Conservation (phyloP, 306 rosid genomes). For the Cercis canadensis region DNA sequence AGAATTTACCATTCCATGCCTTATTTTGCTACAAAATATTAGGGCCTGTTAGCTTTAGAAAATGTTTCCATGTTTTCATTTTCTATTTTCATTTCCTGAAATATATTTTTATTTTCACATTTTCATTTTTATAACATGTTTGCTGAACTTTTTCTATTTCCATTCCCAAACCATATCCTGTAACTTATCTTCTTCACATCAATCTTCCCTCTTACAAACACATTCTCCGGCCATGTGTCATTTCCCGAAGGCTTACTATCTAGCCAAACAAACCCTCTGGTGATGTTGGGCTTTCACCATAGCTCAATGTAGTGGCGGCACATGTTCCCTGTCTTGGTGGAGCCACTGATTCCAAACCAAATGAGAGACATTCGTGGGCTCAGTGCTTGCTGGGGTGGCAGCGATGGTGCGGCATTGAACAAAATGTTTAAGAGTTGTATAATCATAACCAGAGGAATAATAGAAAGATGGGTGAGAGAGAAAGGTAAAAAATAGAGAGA, state of each 20-base stretch:
- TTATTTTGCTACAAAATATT: too few relatives aligned
- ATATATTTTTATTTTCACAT: too few relatives aligned
- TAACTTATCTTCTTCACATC: too few relatives aligned
- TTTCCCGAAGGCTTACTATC: constrained; percentile 39
- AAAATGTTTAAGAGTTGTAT: too few relatives aligned
- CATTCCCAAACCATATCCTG: too few relatives aligned
- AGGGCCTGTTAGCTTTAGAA: too few relatives aligned
- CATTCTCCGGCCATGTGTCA: constrained; percentile 55
- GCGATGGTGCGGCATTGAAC: constrained; percentile 6
- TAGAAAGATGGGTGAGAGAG: constrained; percentile 32
- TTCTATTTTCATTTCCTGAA: too few relatives aligned
- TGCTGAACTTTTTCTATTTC: too few relatives aligned
- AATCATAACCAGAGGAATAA: neutral
- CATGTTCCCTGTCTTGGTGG: constrained; percentile 51
- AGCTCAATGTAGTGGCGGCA: constrained; percentile 60
- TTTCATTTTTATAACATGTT: too few relatives aligned
- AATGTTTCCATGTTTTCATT: too few relatives aligned
- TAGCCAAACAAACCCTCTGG: constrained; percentile 74
- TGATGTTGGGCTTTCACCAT: constrained; percentile 61
- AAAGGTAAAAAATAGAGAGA: constrained; percentile 43
- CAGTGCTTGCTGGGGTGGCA: neutral
- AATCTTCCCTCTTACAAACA: too few relatives aligned
- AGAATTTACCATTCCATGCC: too few relatives aligned
- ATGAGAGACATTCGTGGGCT: constrained; percentile 63
- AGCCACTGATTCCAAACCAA: constrained; percentile 68